Evolutionary conservation across 495 filamentous ascomycete species (phyloP).

Genomic region (Corynascus novoguineensis): DNA sequence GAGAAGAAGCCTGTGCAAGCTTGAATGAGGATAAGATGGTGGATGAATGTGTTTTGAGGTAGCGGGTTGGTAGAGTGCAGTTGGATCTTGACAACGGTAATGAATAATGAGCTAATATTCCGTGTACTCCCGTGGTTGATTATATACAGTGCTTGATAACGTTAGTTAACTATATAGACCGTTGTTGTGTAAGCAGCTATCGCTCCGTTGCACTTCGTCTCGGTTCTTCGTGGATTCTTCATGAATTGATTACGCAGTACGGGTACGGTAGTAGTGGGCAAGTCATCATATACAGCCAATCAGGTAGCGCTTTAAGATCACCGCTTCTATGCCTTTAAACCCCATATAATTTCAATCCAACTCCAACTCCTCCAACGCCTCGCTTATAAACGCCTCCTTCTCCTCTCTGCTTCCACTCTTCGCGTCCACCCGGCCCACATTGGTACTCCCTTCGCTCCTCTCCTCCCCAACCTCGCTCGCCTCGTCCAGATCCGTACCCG

Average conservation of each 20-base stretch:
- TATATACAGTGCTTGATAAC: too few species aligned
- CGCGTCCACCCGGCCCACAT: slow-evolving; percentile 9
- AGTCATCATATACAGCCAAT: too few species aligned
- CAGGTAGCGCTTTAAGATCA: background rate
- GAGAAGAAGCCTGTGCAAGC: background rate
- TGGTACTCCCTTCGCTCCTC: slow-evolving; percentile 13
- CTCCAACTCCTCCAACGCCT: slow-evolving; percentile 42
- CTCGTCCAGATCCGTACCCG: slow-evolving; percentile 33
- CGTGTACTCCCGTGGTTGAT: too few species aligned
- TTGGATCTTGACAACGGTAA: too few species aligned
- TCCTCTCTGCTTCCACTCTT: slow-evolving; percentile 5
- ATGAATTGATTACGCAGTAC: too few species aligned
- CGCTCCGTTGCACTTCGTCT: too few species aligned
- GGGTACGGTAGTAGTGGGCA: too few species aligned
- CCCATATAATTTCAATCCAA: slow-evolving; percentile 33
- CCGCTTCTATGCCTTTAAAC: background rate
- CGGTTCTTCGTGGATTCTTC: too few species aligned
- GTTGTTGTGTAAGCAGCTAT: too few species aligned
- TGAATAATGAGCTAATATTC: too few species aligned
- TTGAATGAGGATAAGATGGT: background rate
- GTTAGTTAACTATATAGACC: too few species aligned
- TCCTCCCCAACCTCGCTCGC: slow-evolving; percentile 23
- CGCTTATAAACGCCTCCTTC: slow-evolving; percentile 33
- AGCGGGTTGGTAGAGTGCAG: background rate
- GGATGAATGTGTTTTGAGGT: background rate